Evolutionary conservation across 208 protist species (phyloP), one percentile per base, ranked within the genome.

Genomic region (Lotmaria passim): DNA sequence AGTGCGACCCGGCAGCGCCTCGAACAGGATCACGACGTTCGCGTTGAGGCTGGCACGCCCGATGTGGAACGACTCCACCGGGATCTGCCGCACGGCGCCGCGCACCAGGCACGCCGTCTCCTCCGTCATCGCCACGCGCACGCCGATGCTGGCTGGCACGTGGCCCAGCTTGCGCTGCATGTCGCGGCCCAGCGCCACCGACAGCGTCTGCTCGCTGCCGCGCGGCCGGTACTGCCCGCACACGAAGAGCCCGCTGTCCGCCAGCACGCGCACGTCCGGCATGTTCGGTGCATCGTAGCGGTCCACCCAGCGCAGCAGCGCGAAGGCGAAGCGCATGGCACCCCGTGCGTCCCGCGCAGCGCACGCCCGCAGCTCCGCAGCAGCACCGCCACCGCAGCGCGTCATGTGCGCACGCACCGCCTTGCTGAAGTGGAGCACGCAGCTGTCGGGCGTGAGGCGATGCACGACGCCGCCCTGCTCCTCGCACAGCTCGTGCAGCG

Each of bases 61-160:
- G 12, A 15, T 24, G 38, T n/a, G 38, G 3, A 48, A 15, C 39
- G 56, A 34, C 17, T 61, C 56, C 26, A 61, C 56, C 23, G 34
- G 38, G 5, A 48, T 8, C 39, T 46, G 38, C 26, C 34, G 56
- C 65, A 31, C 53, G 10, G 39, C 38, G 19, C 50, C 67, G 17
- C 74, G 61, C 75, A 85, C 62, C 33, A 82, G 75, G 58, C 62
- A 41, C 43, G 57, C 71, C 48, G 80, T 83, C 46, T 82, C 80
- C 66, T 81, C 80, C 55, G 76, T 81, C 63, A 80, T 58, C 56
- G 67, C 76, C 8, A 81, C 43, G 43, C 44, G 46, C 38, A 66
- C 73, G 34, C 75, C 76, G 39, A 75, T 60, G 64, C 41, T 41
- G 28, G 55, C 43, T 30, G 78, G 68, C 28, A 82, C 50, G 28